Evolutionary conservation across 768 basidiomycete species (phyloP).

Genomic region (Chalciporus piperatus): DNA sequence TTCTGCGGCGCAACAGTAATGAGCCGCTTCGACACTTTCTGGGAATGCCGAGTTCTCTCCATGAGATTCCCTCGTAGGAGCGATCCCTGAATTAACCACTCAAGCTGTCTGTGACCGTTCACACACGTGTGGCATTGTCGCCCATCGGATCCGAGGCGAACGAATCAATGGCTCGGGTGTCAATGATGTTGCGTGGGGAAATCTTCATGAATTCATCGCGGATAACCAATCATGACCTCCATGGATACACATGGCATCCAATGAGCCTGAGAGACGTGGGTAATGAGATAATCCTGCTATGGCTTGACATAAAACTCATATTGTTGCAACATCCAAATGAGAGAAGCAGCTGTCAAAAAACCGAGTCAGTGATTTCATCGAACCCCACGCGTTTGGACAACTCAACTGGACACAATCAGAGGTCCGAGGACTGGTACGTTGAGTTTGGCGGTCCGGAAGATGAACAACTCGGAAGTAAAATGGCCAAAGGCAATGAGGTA

Average conservation of each 20-base stretch:
- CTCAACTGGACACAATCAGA: slow-evolving; percentile 78
- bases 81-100: too few relatives aligned
- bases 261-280: not conserved
- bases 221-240: not conserved
- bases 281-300: slow-evolving; percentile 14
- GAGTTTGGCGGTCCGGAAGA: slow-evolving; percentile 74
- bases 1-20: too few relatives aligned
- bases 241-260: too few relatives aligned
- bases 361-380: slow-evolving; percentile 8
- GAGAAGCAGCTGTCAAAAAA: slow-evolving; percentile 48
- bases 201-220: not conserved
- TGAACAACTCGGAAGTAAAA: slow-evolving; percentile 80
- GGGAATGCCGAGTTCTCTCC: too few relatives aligned
- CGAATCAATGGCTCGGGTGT: too few relatives aligned
- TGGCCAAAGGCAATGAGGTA: slow-evolving; percentile 91
- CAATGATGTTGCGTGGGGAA: too few relatives aligned
- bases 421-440: slow-evolving; percentile 64
- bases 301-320: slow-evolving; percentile 73
- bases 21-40: too few relatives aligned
- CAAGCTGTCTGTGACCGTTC: too few relatives aligned
- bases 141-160: too few relatives aligned
- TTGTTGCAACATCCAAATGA: slow-evolving; percentile 85
- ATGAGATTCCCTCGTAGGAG: too few relatives aligned
- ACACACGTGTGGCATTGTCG: too few relatives aligned
- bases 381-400: slow-evolving; percentile 31